phyloP scores from a whole-genome alignment of 2,329 filamentous ascomycete genomes.

The Xylariaceae sp. region DNA sequence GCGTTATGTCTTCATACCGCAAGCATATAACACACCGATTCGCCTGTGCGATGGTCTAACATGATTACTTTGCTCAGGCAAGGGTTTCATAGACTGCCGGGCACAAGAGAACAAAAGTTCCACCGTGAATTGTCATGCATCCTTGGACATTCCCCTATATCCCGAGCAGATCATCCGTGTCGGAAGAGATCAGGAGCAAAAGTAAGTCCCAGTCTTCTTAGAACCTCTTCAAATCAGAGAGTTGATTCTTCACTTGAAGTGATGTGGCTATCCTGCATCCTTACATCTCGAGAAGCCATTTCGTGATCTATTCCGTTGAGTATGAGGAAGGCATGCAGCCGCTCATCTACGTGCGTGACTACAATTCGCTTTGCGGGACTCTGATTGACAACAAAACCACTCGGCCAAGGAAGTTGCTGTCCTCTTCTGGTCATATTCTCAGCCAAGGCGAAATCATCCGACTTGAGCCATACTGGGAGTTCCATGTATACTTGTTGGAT shows the following conservation, averaged over 20 bases:
- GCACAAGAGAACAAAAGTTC: neutral
- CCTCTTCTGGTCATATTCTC: conserved; percentile 44
- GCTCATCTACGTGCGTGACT: conserved; percentile 52
- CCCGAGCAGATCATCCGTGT: conserved; percentile 14
- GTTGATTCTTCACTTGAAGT: conserved; percentile 24
- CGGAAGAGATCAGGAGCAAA: conserved; percentile 19
- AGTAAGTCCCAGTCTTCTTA: conserved; percentile 12
- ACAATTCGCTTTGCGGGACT: conserved; percentile 50
- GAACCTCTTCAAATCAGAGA: neutral
- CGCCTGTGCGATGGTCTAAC: neutral
- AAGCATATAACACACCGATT: neutral
- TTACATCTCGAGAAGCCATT: conserved; percentile 48
- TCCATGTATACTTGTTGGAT: conserved; percentile 32
- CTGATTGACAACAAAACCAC: conserved; percentile 45
- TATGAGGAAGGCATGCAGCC: conserved; percentile 40
- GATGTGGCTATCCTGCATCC: conserved; percentile 38
- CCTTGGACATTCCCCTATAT: conserved; percentile 19
- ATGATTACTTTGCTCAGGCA: conserved; percentile 5
- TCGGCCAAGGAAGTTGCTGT: conserved; percentile 33
- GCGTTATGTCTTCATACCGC: neutral
- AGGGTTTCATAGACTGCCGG: conserved; percentile 6
- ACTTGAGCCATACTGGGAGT: conserved; percentile 35
- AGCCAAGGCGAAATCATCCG: conserved; percentile 46
- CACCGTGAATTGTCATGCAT: neutral
- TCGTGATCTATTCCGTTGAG: conserved; percentile 50